These are phyloP conservation scores for Fomitopsis serialis DNA, from an alignment of 768 basidiomycete species.

Conservation along the genomic window DNA sequence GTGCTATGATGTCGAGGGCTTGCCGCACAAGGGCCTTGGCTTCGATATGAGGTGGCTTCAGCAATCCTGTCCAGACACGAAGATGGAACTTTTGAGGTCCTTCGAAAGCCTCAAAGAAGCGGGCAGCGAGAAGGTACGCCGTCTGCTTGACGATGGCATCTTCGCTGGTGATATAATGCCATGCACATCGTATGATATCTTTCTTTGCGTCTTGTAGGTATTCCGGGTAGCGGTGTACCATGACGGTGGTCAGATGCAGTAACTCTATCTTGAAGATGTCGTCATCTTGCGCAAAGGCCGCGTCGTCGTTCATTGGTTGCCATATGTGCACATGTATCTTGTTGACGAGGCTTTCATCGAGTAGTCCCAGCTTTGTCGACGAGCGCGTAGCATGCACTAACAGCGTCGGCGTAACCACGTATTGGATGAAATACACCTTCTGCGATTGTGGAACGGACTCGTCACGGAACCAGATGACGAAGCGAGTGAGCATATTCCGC, in stretches of 20 bases:
- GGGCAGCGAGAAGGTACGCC: conserved; percentile 83
- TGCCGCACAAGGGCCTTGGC: conserved; percentile 72
- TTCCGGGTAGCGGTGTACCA: conserved; percentile 81
- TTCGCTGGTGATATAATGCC: conserved; percentile 81
- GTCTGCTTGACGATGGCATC: conserved; percentile 92
- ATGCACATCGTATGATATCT: conserved; percentile 90
- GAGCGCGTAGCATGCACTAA: conserved; percentile 65
- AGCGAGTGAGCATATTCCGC: conserved; percentile 79
- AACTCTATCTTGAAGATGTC: conserved; percentile 91
- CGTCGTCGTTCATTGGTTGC: conserved; percentile 64
- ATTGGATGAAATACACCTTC: conserved; percentile 76
- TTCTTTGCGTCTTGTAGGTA: conserved; percentile 80
- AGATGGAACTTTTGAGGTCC: conserved; percentile 89
- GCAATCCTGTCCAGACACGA: conserved; percentile 84
- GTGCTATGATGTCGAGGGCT: conserved; percentile 82
- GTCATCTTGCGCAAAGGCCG: conserved; percentile 53
- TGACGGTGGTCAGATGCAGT: conserved; percentile 79
- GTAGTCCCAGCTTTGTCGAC: conserved; percentile 48
- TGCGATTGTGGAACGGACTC: conserved; percentile 58
- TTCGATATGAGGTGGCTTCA: conserved; percentile 79
- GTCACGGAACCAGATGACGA: conserved; percentile 80
- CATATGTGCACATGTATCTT: conserved; percentile 74
- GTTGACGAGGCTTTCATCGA: conserved; percentile 67
- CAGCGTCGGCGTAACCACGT: conserved; percentile 83
- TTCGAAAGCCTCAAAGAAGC: conserved; percentile 86